Base-by-base conservation (phyloP, 1,284 basidiomycete genomes). In the Paramarasmius palmivorus region DNA sequence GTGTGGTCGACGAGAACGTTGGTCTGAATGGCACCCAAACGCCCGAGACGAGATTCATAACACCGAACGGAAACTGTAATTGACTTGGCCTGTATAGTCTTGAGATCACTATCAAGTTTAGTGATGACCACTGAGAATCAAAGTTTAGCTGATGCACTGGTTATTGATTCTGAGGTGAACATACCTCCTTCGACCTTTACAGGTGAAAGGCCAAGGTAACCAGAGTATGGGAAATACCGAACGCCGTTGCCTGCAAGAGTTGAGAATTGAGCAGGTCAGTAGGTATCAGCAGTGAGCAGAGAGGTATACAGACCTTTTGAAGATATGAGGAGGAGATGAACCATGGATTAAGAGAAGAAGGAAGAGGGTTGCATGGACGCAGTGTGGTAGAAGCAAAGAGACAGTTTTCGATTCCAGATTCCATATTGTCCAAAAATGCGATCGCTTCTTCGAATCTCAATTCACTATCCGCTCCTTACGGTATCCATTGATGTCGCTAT, bases 131-230 rank as follows among this genome's bases (percentile, higher is more conserved):
- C 81, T 86, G 45, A 47, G 26, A 45, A 53, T 49, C 55, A 54
- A 40, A 54, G 46, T 38, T 41, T 36, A 42, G 50, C 22, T 39
- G 50, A 56, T 50, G 54, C 45, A 54, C 15, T 51, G 42, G 46
- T 49, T 50, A 26, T 39, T 53, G 40, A 48, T 55, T 42, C 51
- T 46, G 29, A 53, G 53, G 25, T 53, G 48, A 35, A 79, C 83
- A 61, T 60, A 85, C 86, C 69, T 69, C 91, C 92, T 68, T 90
- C 84, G 60, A 92, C 78, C 61, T 80, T 81, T 70, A 93, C 75
- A 59, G 88, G 84, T 36, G 88, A 89, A 65, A 93, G 78, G 59
- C 88, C 92, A 58, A 93, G 83, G 70, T 84, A 87, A 65, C 91
- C 92, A 53, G 74, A 71, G 75, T 82, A 74, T 54, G 92, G 90